Evolutionary conservation across 495 filamentous ascomycete genomes (phyloP).

Genomic region (Neurospora africana): DNA sequence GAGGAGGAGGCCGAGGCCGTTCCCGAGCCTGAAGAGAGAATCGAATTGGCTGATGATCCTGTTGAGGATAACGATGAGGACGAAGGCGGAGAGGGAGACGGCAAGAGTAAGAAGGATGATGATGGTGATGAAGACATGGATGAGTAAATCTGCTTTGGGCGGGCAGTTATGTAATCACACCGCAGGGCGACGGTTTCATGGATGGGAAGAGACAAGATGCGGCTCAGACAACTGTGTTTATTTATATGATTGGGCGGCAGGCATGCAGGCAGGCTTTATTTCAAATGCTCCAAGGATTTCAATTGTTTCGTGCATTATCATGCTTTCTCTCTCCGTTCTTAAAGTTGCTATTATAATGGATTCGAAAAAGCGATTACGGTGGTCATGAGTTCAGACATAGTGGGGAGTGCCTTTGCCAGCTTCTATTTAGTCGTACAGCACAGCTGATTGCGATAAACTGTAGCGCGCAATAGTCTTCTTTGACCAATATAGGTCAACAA

Average conservation of each 20-base stretch:
- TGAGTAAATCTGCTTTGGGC: slow-evolving; percentile 52
- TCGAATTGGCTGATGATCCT: slow-evolving; percentile 32
- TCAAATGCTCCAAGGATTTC: not conserved
- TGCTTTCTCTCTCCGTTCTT: not conserved
- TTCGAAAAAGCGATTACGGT: not conserved
- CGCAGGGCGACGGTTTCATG: not conserved
- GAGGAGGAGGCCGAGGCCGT: slow-evolving; percentile 40
- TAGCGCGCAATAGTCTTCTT: not conserved
- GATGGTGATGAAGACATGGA: slow-evolving; percentile 29
- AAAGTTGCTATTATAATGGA: not conserved
- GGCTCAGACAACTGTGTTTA: not conserved
- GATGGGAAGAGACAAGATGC: not conserved
- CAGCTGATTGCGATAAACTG: not conserved
- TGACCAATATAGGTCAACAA: not conserved
- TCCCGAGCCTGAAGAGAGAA: not conserved
- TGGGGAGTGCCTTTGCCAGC: not conserved
- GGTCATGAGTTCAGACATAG: not conserved
- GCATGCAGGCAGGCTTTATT: not conserved
- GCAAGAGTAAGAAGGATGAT: not conserved
- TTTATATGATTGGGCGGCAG: not conserved
- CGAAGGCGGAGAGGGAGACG: slow-evolving; percentile 34
- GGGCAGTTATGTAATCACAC: slow-evolving; percentile 13
- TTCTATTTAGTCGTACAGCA: not conserved
- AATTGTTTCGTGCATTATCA: not conserved
- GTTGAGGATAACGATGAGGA: slow-evolving; percentile 33